Percentiles rank a stretch among this genome's conserved stretches.
phyloP scores from a whole-genome alignment of 805 yeast genomes.

The Saccharomycopsis malanga region DNA sequence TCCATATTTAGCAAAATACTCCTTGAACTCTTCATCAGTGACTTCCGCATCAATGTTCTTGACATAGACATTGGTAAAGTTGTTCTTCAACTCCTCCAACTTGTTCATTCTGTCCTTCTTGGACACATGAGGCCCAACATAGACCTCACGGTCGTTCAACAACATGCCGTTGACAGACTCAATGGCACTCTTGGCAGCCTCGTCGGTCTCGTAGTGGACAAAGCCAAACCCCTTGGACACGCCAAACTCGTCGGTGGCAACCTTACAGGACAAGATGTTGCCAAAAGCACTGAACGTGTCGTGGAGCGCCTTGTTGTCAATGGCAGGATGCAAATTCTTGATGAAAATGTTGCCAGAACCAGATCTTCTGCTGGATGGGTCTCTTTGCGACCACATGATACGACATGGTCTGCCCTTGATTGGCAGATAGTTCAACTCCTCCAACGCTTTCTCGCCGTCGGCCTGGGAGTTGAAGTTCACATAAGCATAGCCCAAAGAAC shows the following conservation, averaged over 20 bases:
- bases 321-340: conserved; percentile 96
- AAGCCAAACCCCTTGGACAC: conserved; percentile 93
- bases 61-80: conserved; percentile 92
- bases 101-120: conserved; percentile 92
- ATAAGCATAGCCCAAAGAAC: conserved; percentile 96
- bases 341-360: conserved; percentile 97
- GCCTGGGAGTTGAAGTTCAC: conserved; percentile 86
- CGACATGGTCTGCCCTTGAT: conserved; percentile 96
- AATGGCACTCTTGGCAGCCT: conserved; percentile 90
- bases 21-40: conserved; percentile 62
- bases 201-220: conserved; percentile 91
- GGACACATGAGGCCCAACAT: conserved; percentile 88
- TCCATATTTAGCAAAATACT: conserved; percentile 69
- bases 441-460: conserved; percentile 92
- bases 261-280: conserved; percentile 91
- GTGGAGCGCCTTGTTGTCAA: conserved; percentile 97
- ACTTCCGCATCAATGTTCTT: conserved; percentile 78
- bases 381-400: conserved; percentile 99
- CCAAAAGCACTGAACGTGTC: conserved; percentile 98
- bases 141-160: conserved; percentile 92
- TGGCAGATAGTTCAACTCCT: conserved; percentile 88
- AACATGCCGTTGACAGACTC: conserved; percentile 98
- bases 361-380: conserved; percentile 88
- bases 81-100: conserved; percentile 81
- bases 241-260: conserved; percentile 90